phyloP scores from a whole-genome alignment of 2,329 filamentous ascomycete genomes.

The Anthostomella pinea region DNA sequence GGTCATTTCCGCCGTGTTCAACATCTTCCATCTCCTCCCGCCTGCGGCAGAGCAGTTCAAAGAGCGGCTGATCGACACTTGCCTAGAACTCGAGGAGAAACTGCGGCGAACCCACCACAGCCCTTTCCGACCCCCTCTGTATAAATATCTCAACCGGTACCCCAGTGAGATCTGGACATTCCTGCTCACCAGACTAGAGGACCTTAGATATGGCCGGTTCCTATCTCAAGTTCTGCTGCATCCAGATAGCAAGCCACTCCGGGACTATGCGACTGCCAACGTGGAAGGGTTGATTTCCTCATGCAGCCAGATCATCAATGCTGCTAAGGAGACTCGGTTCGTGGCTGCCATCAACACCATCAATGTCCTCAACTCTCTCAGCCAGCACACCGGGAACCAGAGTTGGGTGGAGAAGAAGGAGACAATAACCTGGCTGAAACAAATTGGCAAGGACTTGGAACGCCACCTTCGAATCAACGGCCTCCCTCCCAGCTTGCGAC shows the following conservation, averaged over 20 bases:
- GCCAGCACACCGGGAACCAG: constrained; percentile 59
- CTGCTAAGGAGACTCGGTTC: constrained; percentile 66
- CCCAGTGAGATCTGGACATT: constrained; percentile 82
- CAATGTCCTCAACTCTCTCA: constrained; percentile 78
- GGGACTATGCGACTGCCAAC: constrained; percentile 71
- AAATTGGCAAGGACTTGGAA: constrained; percentile 75
- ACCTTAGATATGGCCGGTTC: constrained; percentile 85
- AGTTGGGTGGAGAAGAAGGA: constrained; percentile 71
- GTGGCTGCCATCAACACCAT: constrained; percentile 81
- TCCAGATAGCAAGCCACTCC: constrained; percentile 68
- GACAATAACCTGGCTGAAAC: constrained; percentile 57
- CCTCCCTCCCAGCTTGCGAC: constrained; percentile 68
- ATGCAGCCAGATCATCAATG: constrained; percentile 60
- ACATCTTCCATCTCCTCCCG: constrained; percentile 95
- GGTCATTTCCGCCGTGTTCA: constrained; percentile 89
- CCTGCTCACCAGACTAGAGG: constrained; percentile 74
- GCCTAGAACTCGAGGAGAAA: constrained; percentile 83
- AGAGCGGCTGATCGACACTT: constrained; percentile 81
- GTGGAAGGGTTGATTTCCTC: constrained; percentile 68
- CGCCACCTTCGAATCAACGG: constrained; percentile 67
- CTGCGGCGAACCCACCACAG: constrained; percentile 85
- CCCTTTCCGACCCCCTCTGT: constrained; percentile 85
- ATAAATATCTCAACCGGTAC: constrained; percentile 92
- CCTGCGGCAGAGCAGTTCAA: constrained; percentile 88
- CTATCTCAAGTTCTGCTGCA: constrained; percentile 83